Evolutionary conservation across 192 early-diverging fungal genomes (phyloP).

Genomic region (Linnemannia exigua): DNA sequence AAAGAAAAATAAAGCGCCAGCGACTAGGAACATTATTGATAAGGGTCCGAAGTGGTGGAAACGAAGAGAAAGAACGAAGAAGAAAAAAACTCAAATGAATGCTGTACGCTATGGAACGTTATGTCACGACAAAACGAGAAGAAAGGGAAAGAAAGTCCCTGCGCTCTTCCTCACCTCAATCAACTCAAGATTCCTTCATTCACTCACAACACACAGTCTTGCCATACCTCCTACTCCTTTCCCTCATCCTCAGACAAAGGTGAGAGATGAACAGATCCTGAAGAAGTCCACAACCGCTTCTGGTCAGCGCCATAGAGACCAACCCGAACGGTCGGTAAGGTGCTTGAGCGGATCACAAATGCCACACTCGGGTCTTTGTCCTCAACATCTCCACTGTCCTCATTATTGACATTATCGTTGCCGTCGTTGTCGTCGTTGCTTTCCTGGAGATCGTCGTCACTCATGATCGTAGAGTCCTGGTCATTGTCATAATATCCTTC

Average conservation of each 20-base stretch:
- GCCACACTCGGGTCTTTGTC: not conserved
- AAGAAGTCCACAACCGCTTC: constrained; percentile 41
- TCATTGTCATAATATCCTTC: not conserved
- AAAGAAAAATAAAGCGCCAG: no score
- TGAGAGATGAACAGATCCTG: constrained; percentile 21
- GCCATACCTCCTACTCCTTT: not conserved
- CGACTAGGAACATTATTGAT: no score
- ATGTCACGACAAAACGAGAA: no score
- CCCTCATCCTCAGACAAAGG: not conserved
- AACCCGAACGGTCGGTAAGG: constrained; percentile 28
- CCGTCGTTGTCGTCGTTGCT: not conserved
- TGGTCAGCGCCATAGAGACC: constrained; percentile 38
- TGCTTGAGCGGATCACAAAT: constrained; percentile 34
- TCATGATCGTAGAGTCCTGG: not conserved
- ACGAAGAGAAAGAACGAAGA: no score
- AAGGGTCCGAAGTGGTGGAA: no score
- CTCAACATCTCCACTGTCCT: not conserved
- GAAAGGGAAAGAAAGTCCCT: no score
- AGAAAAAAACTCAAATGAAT: no score
- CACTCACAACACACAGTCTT: no score
- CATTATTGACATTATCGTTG: not conserved
- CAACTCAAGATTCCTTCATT: no score
- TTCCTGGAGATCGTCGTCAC: not conserved
- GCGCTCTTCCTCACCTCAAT: no score
- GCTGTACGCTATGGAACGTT: no score